Base-by-base conservation (phyloP, 768 basidiomycete species). In the Termitomyces sp. region DNA sequence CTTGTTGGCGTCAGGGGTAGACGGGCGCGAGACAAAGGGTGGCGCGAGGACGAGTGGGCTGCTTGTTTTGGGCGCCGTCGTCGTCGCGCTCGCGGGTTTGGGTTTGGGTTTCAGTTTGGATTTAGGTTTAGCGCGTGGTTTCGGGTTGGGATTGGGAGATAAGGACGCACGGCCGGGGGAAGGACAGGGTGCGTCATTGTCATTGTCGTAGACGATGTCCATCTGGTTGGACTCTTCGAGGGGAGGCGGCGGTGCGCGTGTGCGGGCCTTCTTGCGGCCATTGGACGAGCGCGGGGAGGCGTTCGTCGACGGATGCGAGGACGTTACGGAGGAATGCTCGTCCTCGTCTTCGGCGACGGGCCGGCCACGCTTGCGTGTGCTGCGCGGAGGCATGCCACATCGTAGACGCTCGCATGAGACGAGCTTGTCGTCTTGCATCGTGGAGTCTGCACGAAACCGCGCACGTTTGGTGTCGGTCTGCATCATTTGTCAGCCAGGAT, bases 371-470 rank as follows among this genome's bases (percentile, higher is more conserved):
- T 75, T 75, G 27, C 70, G 66, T 30, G 67, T 61, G 62, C 66
- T n/a, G 67, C 68, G 66, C 1, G 66, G 69, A 9, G 75, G 76
- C 33, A 80, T 78, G 58, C 76, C 81, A 62, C 89, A 92, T 31
- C 83, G 78, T 12, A 82, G 65, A 4, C 70, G 69, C 24, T 77
- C 70, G 66, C 91, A 93, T 0, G 87, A 81, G 1, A 71, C 70
- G 57, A 92, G 79, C 68, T 85, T 91, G 67, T 93, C 91, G 59
- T 88, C 75, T 20, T 79, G 72, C 2, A 75, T 71, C 1, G 86
- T 85, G 16, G 91, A 87, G 70, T 93, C 91, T 6, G 85, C 83
- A 52, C 89, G 83, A 75, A 91, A 93, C 6, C 89, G 79, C 0
- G 91, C 91, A 47, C 91, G 88, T 71, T 82, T 91, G 41, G 27